phyloP scores from a whole-genome alignment of 1,284 basidiomycete genomes.

The Tilletia setariae region DNA sequence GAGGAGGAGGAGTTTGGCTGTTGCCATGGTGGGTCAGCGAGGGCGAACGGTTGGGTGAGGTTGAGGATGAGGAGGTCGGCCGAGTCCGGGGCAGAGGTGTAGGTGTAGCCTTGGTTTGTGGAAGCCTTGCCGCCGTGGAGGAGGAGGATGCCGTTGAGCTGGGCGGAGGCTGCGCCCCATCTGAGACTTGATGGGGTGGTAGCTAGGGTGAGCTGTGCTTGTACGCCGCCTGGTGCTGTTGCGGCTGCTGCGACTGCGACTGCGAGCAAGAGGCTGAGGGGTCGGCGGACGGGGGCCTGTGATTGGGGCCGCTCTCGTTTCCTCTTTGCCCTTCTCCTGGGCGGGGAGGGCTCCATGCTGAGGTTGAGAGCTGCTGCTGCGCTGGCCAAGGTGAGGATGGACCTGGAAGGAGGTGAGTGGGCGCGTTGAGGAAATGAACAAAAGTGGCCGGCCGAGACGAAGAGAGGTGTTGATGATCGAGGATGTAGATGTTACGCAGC shows the following conservation, averaged over 20 bases:
- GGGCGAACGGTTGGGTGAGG: constrained; percentile 29
- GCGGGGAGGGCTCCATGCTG: neutral
- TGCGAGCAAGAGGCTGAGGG: neutral
- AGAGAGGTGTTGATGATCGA: too few species aligned
- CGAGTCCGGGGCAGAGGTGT: constrained; percentile 37
- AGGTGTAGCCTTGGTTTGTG: constrained; percentile 41
- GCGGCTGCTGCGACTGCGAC: neutral
- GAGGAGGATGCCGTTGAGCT: constrained; percentile 31
- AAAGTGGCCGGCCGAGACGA: too few species aligned
- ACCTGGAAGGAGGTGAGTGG: too few species aligned
- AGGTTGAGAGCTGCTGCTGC: too few species aligned
- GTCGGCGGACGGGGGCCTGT: too few species aligned
- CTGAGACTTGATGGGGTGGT: neutral
- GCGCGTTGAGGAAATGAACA: too few species aligned
- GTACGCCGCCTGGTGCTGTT: neutral
- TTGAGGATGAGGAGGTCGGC: constrained; percentile 37
- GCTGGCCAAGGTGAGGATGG: too few species aligned
- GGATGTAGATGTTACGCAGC: too few species aligned
- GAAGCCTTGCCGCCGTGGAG: constrained; percentile 43
- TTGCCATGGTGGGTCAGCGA: constrained; percentile 34
- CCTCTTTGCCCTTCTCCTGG: neutral
- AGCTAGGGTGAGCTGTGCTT: neutral
- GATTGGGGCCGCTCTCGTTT: neutral
- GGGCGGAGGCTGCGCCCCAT: constrained; percentile 45
- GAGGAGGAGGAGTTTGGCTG: constrained; percentile 17